phyloP scores from a whole-genome alignment of 169 alveolate genomes.

The Plasmodium fragile region DNA sequence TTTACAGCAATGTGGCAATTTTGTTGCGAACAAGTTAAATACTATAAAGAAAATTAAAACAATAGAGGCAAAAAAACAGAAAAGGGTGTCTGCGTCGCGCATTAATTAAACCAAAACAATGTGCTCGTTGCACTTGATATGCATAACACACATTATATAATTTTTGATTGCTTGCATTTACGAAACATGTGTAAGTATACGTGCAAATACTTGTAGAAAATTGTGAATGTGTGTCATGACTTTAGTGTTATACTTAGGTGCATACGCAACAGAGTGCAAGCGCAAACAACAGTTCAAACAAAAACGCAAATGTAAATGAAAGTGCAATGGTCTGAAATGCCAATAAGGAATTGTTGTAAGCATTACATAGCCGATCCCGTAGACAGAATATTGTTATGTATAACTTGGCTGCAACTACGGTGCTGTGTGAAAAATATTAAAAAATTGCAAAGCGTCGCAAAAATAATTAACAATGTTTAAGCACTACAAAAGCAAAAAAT shows the following conservation, averaged over 20 bases:
- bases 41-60: not conserved
- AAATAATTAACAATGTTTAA: not conserved
- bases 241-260: not conserved
- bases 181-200: constrained; percentile 3
- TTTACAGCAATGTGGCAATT: not conserved
- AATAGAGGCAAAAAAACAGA: constrained; percentile 4
- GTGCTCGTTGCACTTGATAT: constrained; percentile 33
- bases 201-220: not conserved
- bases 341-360: not conserved
- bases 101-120: not conserved
- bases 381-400: not conserved
- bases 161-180: not conserved
- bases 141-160: constrained; percentile 22
- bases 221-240: not conserved
- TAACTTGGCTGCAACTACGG: constrained; percentile 37
- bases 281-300: not conserved
- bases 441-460: not conserved
- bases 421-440: constrained; percentile 10
- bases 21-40: not conserved
- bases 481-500: not conserved
- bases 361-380: not conserved
- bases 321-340: constrained; percentile 4
- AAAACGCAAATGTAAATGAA: not conserved
- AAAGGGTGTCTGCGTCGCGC: constrained; percentile 11
- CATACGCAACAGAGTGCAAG: not conserved